These are phyloP conservation scores for Venturia nashicola DNA, from an alignment of 2,329 filamentous ascomycete species.

Conservation along the genomic window DNA sequence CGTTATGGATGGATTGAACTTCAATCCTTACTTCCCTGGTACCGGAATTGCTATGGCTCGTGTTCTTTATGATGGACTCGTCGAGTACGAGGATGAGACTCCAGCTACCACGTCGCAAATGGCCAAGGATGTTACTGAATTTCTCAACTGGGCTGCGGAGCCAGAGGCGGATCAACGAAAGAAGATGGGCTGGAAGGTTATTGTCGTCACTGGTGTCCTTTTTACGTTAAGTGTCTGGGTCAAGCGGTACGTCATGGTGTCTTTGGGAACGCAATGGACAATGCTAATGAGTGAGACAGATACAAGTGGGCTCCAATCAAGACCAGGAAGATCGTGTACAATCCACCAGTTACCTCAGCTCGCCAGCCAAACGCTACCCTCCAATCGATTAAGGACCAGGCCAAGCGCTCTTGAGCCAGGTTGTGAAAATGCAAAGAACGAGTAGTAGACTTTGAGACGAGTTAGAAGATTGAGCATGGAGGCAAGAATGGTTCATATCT, in stretches of 20 bases:
- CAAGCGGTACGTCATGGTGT: constrained; percentile 52
- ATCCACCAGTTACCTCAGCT: constrained; percentile 3
- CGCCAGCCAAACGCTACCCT: not conserved
- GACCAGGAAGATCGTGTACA: constrained; percentile 82
- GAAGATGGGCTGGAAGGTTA: constrained; percentile 98
- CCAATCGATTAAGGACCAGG: not conserved
- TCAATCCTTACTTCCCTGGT: constrained; percentile 99
- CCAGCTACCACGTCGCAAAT: constrained; percentile 94
- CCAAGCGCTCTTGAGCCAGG: not conserved
- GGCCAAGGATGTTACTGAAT: constrained; percentile 98
- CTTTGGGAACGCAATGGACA: constrained; percentile 7
- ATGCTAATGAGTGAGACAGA: constrained; percentile 24
- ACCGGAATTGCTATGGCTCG: constrained; percentile 98
- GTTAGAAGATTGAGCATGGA: not conserved
- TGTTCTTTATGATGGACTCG: constrained; percentile 92
- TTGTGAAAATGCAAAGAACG: not conserved
- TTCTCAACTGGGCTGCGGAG: constrained; percentile 98
- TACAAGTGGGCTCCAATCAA: constrained; percentile 99
- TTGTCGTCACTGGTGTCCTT: constrained; percentile 66
- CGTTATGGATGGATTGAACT: constrained; percentile 85
- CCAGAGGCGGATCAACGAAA: constrained; percentile 99
- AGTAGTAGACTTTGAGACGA: not conserved
- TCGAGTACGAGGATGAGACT: constrained; percentile 96
- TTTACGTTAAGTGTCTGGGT: constrained; percentile 90
- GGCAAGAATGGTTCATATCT: not conserved